phyloP scores from a whole-genome alignment of 257 asterid species.

The Knoxia roxburghii region DNA sequence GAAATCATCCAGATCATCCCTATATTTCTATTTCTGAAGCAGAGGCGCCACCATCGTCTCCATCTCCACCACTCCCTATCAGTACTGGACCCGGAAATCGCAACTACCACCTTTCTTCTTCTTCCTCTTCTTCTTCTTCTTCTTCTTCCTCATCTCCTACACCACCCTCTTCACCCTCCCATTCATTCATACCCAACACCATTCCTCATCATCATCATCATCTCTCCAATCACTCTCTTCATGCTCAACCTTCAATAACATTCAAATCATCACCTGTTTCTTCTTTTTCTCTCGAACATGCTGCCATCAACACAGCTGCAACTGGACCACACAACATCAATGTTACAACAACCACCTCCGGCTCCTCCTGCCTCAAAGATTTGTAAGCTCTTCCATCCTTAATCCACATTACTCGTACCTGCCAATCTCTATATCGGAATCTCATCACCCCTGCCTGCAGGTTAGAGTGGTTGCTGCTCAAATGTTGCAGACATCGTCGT shows the following conservation, averaged over 20 bases:
- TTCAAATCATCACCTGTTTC: background rate
- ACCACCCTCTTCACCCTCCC: constrained; percentile 8
- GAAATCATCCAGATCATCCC: background rate
- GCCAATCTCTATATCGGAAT: too few species aligned
- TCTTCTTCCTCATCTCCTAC: constrained; percentile 3
- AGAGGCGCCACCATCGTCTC: background rate
- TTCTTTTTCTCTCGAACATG: constrained; percentile 15
- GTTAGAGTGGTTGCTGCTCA: constrained; percentile 22
- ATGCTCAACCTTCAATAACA: background rate
- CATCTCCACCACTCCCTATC: constrained; percentile 20
- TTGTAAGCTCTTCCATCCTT: constrained; percentile 14
- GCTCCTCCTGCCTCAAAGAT: constrained; percentile 17
- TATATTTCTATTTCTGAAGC: background rate
- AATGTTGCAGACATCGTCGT: constrained; percentile 13
- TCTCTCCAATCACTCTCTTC: background rate
- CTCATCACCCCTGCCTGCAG: constrained; percentile 11
- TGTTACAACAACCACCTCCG: background rate
- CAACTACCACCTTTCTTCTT: constrained; percentile 15
- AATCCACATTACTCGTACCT: background rate
- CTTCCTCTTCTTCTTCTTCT: constrained; percentile 6
- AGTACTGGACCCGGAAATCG: constrained; percentile 20
- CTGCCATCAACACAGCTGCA: background rate
- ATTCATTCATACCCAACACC: background rate
- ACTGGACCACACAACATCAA: background rate
- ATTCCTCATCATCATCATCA: background rate